These are phyloP conservation scores for Globisporangium polare DNA, from an alignment of 352 stramenopile genomes.

Conservation along the genomic window DNA sequence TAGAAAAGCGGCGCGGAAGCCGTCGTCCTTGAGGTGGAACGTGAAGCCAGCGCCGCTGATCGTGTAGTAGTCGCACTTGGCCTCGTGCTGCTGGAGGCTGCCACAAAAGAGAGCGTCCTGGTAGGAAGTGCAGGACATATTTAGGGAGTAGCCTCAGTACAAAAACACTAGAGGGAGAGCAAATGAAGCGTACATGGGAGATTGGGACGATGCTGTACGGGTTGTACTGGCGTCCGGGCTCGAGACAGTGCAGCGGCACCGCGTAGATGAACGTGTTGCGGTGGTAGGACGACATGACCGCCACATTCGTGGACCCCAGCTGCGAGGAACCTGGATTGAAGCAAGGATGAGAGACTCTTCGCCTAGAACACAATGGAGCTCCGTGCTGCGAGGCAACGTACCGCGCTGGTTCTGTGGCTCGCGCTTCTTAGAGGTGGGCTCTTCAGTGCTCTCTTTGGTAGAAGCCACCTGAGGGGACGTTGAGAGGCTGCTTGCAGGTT, in stretches of 20 bases:
- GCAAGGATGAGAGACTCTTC: neutral
- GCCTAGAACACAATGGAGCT: neutral
- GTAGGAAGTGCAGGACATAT: neutral
- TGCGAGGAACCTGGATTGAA: neutral
- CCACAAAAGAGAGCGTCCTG: conserved; percentile 11
- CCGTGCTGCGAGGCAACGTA: too few species aligned
- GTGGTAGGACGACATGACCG: conserved; percentile 13
- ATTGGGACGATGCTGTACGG: conserved; percentile 66
- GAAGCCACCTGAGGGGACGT: neutral
- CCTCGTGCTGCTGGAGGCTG: conserved; percentile 22
- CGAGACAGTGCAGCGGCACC: conserved; percentile 50
- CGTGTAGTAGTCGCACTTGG: conserved; percentile 68
- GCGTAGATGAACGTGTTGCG: conserved; percentile 65
- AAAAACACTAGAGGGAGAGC: neutral
- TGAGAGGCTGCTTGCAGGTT: neutral
- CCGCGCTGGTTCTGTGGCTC: too few species aligned
- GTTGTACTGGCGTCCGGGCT: conserved; percentile 44
- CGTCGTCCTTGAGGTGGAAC: conserved; percentile 53
- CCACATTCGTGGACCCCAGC: neutral
- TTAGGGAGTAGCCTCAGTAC: neutral
- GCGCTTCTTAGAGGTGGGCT: neutral
- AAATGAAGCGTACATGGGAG: conserved; percentile 38
- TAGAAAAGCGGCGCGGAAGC: conserved; percentile 38
- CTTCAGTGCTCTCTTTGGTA: neutral
- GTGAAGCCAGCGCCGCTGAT: conserved; percentile 53